Evolutionary conservation across 306 rosid species (phyloP), one percentile per base, ranked within the genome.

Genomic region (Rosa rugosa): DNA sequence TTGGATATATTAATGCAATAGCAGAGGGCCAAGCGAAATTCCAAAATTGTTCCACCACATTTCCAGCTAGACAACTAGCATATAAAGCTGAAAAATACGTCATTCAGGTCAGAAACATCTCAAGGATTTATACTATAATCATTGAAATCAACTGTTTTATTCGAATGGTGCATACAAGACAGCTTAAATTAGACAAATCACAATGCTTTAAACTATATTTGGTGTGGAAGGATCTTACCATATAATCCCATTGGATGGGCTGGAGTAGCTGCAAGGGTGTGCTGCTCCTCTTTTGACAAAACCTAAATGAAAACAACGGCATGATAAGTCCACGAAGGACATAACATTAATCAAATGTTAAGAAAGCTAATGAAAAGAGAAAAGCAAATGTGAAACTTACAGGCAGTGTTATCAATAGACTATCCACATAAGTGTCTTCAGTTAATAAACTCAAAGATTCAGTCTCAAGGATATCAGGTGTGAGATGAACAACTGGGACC

Each of bases 21-120:
- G 99, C 93, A 72, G 98, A 91, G 84, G 99, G 99, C 99, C 98
- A 96, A 72, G 99, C 97, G 62, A 96, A 96, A 88, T 83, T 91
- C 99, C 99, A 96, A 82, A 93, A 90, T 78, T 96, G 99, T 83
- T 96, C 99, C 72, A 96, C 99, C 53, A 90, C 77, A 86, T 96
- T 96, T 60, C 96, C 97, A 86, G 94, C 92, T 23, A 93, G 75
- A 79, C 99, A 95, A 75, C 96, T 86, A 75, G 89, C 92, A 81
- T 95, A 93, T 75, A 95, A 82, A 85, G 94, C 99, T 95, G 96
- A 84, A 89, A 88, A 75, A 23, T 81, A 53, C 45, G 70, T 57
- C 59, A 42, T 66, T 78, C 68, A 57, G 70, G 79, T 88, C 81
- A 87, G 80, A 79, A 84, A 82, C 44, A 71, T 73, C 73, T 69